These are phyloP conservation scores for Pseudozyma tsukubaensis DNA, from an alignment of 1,284 basidiomycete genomes.

Conservation along the genomic window DNA sequence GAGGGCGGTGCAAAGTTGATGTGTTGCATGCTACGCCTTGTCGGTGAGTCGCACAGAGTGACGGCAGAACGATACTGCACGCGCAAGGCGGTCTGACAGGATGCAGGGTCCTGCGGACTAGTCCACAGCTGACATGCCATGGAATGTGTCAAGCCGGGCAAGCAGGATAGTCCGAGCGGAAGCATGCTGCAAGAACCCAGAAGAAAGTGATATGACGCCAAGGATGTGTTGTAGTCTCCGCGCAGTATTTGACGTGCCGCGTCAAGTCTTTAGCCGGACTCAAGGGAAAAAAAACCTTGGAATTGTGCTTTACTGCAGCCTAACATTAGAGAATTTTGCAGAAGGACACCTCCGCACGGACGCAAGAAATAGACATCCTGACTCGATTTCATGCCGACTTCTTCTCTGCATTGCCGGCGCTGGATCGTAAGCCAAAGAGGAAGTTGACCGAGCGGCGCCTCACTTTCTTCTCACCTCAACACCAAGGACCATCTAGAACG, in stretches of 20 bases:
- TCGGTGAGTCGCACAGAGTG: background rate
- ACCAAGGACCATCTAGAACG: background rate
- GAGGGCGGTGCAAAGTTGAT: constrained; percentile 14
- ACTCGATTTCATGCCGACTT: constrained; percentile 1
- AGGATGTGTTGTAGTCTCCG: constrained; percentile 7
- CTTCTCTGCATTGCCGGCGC: constrained; percentile 14
- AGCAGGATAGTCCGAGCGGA: background rate
- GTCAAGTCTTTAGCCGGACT: background rate
- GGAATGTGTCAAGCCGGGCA: no score
- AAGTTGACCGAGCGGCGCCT: background rate
- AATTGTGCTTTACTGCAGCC: no score
- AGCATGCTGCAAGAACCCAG: background rate
- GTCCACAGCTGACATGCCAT: no score
- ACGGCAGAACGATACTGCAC: background rate
- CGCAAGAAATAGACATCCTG: constrained; percentile 4
- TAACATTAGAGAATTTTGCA: no score
- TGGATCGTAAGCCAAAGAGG: background rate
- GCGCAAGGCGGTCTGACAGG: background rate
- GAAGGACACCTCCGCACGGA: constrained; percentile 3
- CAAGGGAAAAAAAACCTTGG: background rate
- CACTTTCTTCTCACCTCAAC: background rate
- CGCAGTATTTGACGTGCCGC: constrained; percentile 29
- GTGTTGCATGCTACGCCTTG: constrained; percentile 32
- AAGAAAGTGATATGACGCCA: constrained; percentile 26
- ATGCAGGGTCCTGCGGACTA: no score